Evolutionary conservation across 345 rosid genomes (phyloP).

Genomic region (Corymbia maculata): DNA sequence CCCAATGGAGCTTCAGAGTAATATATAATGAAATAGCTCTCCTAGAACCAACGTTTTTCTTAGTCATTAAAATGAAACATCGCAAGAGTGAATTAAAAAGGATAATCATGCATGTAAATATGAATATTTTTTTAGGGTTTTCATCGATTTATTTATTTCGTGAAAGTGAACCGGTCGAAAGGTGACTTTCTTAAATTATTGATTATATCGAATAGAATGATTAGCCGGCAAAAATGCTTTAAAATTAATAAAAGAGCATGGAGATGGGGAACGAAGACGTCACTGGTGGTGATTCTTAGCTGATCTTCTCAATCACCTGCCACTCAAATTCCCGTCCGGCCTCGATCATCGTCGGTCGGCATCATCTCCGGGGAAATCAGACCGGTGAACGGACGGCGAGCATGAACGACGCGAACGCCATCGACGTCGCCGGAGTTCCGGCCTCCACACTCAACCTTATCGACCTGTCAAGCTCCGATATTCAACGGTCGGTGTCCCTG

Average conservation of each 20-base stretch:
- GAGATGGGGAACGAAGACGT: neutral
- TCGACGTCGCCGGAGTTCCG: conserved; percentile 6
- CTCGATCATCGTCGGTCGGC: neutral
- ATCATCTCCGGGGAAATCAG: neutral
- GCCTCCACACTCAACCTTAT: conserved; percentile 23
- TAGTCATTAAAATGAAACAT: too few relatives aligned
- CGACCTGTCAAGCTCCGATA: conserved; percentile 37
- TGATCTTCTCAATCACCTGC: too few relatives aligned
- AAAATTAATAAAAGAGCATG: neutral
- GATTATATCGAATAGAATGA: neutral
- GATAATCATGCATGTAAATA: neutral
- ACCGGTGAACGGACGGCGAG: neutral
- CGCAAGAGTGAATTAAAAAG: too few relatives aligned
- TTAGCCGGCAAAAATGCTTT: neutral
- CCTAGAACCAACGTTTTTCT: too few relatives aligned
- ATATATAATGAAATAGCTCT: neutral
- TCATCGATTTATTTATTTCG: too few relatives aligned
- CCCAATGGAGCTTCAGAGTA: neutral
- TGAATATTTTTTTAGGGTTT: too few relatives aligned
- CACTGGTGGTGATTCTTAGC: neutral
- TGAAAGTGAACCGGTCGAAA: too few relatives aligned
- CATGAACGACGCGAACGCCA: neutral
- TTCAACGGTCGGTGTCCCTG: conserved; percentile 19
- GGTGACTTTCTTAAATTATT: neutral
- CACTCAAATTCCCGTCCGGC: neutral